A percentile compares a stretch with the other conserved stretches of the same genome.
These are phyloP conservation scores for Carpinus viminea DNA, from an alignment of 306 rosid genomes.

Conservation along the genomic window DNA sequence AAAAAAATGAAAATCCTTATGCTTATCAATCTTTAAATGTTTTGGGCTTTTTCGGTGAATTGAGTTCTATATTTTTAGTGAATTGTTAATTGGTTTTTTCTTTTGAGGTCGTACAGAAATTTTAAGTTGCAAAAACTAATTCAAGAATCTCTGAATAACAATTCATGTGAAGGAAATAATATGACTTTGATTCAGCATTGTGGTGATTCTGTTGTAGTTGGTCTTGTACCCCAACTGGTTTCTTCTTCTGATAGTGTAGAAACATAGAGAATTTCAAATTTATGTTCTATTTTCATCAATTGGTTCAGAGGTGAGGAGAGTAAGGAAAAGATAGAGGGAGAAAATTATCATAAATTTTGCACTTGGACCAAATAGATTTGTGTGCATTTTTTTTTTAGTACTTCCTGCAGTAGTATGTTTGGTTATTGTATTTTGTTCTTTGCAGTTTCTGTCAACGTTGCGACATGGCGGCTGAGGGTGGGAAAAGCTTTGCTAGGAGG, in stretches of 20 bases:
- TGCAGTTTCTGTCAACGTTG: conserved; percentile 48
- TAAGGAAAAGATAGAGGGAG: neutral
- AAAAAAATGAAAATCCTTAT: too few relatives aligned
- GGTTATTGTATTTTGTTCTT: neutral
- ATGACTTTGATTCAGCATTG: too few relatives aligned
- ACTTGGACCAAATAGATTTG: neutral
- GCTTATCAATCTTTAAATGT: too few relatives aligned
- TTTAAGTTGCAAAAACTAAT: neutral
- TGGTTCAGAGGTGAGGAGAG: neutral
- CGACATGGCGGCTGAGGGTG: conserved; percentile 72
- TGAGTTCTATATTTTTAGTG: neutral
- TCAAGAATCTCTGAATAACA: neutral
- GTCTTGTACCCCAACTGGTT: neutral
- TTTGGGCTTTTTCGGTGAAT: neutral
- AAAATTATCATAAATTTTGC: neutral
- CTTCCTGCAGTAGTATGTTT: neutral
- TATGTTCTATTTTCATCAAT: neutral
- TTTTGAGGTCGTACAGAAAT: neutral
- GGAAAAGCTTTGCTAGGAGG: conserved; percentile 75
- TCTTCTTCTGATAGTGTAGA: neutral
- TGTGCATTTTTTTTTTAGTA: neutral
- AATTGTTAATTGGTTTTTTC: neutral
- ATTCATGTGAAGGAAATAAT: neutral
- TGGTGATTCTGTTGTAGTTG: neutral
- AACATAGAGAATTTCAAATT: neutral